Base-by-base conservation (phyloP, 345 rosid species). In the Melastoma malabathricum region DNA sequence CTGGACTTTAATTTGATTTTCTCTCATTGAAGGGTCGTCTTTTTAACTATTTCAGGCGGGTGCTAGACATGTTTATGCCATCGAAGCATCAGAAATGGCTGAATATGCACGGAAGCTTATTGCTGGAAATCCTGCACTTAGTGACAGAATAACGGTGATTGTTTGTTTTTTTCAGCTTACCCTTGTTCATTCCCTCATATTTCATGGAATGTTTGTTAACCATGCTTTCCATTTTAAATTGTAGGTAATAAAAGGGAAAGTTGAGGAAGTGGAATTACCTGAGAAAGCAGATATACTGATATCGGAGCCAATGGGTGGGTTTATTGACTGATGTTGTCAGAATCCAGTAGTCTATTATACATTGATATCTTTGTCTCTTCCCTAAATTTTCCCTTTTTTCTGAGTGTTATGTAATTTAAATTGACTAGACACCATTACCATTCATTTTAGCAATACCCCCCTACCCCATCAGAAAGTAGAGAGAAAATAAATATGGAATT, bases 61-160 rank as follows among this genome's bases (percentile, higher is more conserved):
- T 70, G 98, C 97, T 64, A 92, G 81, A 72, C 98, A 87, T 84
- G 97, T 87, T 47, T 92, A 87, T 76, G 98, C 98, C 46, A 84
- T 92, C 47, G 98, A 92, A 79, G 97, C 98, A 64, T 92, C 97
- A 48, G 98, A 92, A 73, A 92, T 92, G 97, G 87, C 95, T 46
- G 97, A 87, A 46, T 92, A 92, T 73, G 98, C 98, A 44, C 76
- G 88, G 52, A 92, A 77, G 65, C 86, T 92, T 62, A 79, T 92
- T 72, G 80, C 89, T 59, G 97, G 97, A 64, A 87, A 92, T 69
- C 94, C 96, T 44, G 54, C 70, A 4, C 65, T 87, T 51, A 89
- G 79, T 31, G 77, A 87, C 15, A 78, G 86, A 60, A 92, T 92
- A 50, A 92, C 97, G 9, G 98, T 84, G 58, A 70, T 63, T 29